Base-by-base conservation (phyloP, 2,329 filamentous ascomycete genomes). In the Aphanocladium album region DNA sequence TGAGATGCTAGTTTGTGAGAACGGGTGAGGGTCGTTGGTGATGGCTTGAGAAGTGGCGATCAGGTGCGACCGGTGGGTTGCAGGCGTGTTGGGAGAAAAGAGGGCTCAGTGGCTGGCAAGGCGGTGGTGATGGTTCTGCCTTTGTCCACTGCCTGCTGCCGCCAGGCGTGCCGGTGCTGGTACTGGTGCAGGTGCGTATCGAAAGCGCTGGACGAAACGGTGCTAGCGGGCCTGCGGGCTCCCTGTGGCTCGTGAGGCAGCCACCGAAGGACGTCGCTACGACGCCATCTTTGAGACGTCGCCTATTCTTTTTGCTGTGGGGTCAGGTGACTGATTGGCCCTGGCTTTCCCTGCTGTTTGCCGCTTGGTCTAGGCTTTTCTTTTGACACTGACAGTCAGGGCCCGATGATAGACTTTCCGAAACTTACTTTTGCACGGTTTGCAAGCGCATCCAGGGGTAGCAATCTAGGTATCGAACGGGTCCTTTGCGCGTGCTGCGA, bases 51-150 rank as follows among this genome's bases (percentile, higher is more conserved):
- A 35, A 12, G 47, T 52, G 56, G 23, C 25, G 37, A 41, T 43
- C 37, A 23, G 37, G 47, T 52, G 37, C 37, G 21, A 39, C 11
- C 35, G 9, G 6, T 30, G 50, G 39, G 43, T 37, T 35, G 37
- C 23, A 46, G 39, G 41, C 17, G 27, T 53, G 49, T 50, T 51
- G 56, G 56, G 57, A 53, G 47, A 53, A 17, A 33, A 43, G 41
- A 53, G 53, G 56, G 37, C 25, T 17, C 27, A 35, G 54, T 45
- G 46, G 46, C 21, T 39, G 49, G 51, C 52, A 39, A 55, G 58
- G 57, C 57, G 57, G 58, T 55, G 58, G 58, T 50, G 58, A 60
- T 60, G 57, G 47, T 60, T 60, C 49, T 60, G 57, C 57, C 57
- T 33, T 30, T 35, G 33, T 6, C 6, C 33, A 35, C 11, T 2